phyloP scores from a whole-genome alignment of 106 monocot species.

The Cymbidium sinense region DNA sequence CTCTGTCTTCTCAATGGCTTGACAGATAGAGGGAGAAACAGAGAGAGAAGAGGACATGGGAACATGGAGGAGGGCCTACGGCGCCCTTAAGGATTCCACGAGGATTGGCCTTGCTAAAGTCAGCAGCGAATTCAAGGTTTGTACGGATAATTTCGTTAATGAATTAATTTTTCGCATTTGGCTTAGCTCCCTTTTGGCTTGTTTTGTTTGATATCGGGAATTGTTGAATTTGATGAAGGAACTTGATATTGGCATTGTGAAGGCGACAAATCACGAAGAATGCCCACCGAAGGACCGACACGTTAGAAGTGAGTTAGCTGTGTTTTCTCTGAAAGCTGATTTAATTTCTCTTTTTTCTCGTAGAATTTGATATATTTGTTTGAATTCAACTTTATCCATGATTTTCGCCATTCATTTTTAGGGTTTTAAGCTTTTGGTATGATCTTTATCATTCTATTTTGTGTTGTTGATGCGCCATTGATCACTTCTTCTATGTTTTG shows the following conservation, averaged over 20 bases:
- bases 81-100: conserved; percentile 92
- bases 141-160: not conserved
- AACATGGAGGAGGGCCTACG: conserved; percentile 88
- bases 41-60: conserved; percentile 15
- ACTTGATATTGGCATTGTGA: conserved; percentile 17
- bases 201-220: not conserved
- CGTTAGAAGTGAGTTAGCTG: conserved; percentile 5
- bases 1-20: not conserved
- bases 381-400: not conserved
- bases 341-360: not conserved
- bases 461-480: not conserved
- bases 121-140: conserved; percentile 96
- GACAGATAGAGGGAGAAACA: not conserved
- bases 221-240: conserved; percentile 11
- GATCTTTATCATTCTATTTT: not conserved
- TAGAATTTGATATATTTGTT: not conserved
- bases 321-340: not conserved
- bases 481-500: not conserved
- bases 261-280: conserved; percentile 17
- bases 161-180: not conserved
- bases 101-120: conserved; percentile 97
- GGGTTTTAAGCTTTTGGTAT: not conserved
- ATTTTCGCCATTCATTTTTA: not conserved
- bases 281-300: conserved; percentile 17
- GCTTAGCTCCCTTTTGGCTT: not conserved